phyloP scores from a whole-genome alignment of 2,329 filamentous ascomycete species.

The Fusarium goolgardi region DNA sequence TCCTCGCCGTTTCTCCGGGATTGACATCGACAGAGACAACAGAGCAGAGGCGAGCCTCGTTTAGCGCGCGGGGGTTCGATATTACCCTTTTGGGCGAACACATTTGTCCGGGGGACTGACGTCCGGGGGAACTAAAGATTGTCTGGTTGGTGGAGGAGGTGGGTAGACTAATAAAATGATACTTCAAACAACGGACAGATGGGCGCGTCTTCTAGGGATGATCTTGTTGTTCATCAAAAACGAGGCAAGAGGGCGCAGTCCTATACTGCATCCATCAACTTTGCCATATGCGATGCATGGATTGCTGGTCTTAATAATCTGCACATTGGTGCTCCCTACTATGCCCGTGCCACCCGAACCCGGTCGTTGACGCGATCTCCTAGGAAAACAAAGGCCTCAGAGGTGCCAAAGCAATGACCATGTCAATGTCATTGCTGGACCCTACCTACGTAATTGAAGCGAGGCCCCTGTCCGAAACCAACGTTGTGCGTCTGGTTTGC shows the following conservation, averaged over 20 bases:
- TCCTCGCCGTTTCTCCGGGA: constrained; percentile 41
- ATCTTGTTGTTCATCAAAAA: constrained; percentile 5
- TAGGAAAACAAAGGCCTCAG: constrained; percentile 22
- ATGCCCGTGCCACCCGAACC: constrained; percentile 24
- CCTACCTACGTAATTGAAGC: constrained; percentile 41
- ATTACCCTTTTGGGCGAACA: constrained; percentile 36
- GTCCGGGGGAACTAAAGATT: constrained; percentile 30
- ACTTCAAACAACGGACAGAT: constrained; percentile 38
- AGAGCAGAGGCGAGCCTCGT: constrained; percentile 6
- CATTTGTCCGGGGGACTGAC: constrained; percentile 26
- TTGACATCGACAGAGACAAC: constrained; percentile 20
- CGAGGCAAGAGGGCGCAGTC: neutral
- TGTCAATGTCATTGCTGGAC: constrained; percentile 34
- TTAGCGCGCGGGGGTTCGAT: constrained; percentile 25
- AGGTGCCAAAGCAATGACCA: constrained; percentile 10
- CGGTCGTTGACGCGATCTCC: constrained; percentile 26
- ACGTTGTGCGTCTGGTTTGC: constrained; percentile 17
- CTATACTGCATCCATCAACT: neutral
- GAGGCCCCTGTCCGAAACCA: constrained; percentile 12
- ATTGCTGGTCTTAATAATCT: neutral
- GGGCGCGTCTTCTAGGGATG: constrained; percentile 25
- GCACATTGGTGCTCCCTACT: neutral
- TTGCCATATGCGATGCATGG: constrained; percentile 11
- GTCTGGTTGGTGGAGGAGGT: constrained; percentile 39
- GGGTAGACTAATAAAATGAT: constrained; percentile 33